Evolutionary conservation across 371 early-diverging fungal genomes (phyloP).

Genomic region (Mortierella sp.): DNA sequence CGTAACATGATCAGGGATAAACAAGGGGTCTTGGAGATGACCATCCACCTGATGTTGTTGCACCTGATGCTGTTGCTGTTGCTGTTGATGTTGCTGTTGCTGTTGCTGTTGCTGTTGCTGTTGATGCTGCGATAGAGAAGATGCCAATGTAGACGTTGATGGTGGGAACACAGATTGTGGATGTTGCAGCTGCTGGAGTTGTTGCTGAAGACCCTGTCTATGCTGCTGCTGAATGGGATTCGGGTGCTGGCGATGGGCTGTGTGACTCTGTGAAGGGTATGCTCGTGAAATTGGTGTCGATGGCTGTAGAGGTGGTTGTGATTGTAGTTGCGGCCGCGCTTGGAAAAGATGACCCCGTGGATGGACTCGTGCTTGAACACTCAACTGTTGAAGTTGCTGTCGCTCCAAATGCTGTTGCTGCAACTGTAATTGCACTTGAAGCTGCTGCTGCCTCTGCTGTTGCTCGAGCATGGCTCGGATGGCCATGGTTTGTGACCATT

Average conservation of each 20-base stretch:
- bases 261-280: neutral
- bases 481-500: conserved; percentile 46
- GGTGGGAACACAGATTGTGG: neutral
- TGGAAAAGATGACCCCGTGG: neutral
- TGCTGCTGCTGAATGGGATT: neutral
- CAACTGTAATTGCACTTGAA: conserved; percentile 19
- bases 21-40: neutral
- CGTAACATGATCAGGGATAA: neutral
- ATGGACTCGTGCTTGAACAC: neutral
- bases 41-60: neutral
- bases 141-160: neutral
- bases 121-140: neutral
- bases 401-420: conserved; percentile 17
- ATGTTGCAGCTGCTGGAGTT: neutral
- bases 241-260: neutral
- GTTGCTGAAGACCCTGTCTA: neutral
- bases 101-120: conserved; percentile 6
- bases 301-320: conserved; percentile 1
- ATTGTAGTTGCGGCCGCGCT: neutral
- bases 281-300: too few relatives aligned
- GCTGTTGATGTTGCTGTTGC: conserved; percentile 7
- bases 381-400: conserved; percentile 10
- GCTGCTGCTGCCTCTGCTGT: conserved; percentile 26
- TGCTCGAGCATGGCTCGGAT: conserved; percentile 36
- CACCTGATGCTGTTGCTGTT: neutral